Evolutionary conservation across 164 flowering plant species (phyloP).

Genomic region (Annona cherimola): DNA sequence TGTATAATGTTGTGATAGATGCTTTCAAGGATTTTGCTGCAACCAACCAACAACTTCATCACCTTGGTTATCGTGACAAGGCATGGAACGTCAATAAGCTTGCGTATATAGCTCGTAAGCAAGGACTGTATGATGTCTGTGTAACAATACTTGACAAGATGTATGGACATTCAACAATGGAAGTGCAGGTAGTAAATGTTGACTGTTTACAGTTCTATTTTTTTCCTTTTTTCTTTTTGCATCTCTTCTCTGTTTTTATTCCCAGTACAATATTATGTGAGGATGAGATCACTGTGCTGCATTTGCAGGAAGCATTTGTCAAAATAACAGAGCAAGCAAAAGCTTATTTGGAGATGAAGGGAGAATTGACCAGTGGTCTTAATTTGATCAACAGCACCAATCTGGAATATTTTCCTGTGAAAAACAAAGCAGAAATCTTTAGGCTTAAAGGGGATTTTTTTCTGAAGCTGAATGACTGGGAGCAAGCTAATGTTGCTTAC

Average conservation of each 20-base stretch:
- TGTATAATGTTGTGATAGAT: slow-evolving; percentile 89
- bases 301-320: slow-evolving; percentile 90
- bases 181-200: slow-evolving; percentile 77
- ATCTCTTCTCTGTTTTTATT: not conserved
- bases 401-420: slow-evolving; percentile 83
- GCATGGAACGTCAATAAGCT: slow-evolving; percentile 99
- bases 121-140: slow-evolving; percentile 93
- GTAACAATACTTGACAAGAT: slow-evolving; percentile 91
- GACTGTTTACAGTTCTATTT: not conserved
- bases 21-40: slow-evolving; percentile 83
- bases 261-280: not conserved
- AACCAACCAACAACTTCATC: slow-evolving; percentile 82
- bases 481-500: slow-evolving; percentile 77
- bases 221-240: not conserved
- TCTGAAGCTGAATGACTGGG: slow-evolving; percentile 79
- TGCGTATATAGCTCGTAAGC: slow-evolving; percentile 90
- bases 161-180: slow-evolving; percentile 99
- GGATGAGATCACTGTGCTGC: slow-evolving; percentile 2
- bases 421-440: slow-evolving; percentile 86
- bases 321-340: slow-evolving; percentile 98
- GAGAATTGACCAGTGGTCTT: slow-evolving; percentile 84
- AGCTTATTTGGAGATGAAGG: slow-evolving; percentile 91
- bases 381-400: slow-evolving; percentile 93
- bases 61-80: slow-evolving; percentile 98
- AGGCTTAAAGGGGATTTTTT: slow-evolving; percentile 92